Evolutionary conservation across 2,329 filamentous ascomycete genomes (phyloP), one percentile per base, ranked within the genome.

Genomic region (Monosporascus sp.): DNA sequence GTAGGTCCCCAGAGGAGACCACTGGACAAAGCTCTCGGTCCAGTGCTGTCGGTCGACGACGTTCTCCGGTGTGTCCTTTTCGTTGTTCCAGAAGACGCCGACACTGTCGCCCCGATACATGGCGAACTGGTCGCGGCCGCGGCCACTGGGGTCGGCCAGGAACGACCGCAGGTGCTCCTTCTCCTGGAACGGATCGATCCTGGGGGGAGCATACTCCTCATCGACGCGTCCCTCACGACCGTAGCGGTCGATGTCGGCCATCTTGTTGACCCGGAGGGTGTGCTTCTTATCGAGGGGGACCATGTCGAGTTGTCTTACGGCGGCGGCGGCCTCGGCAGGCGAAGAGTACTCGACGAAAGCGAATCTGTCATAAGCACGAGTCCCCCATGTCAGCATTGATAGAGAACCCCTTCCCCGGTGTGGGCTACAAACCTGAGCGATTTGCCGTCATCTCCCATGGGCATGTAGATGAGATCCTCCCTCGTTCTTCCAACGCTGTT

Each of bases 21-120:
- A 99, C 75, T 96, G 91, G 49, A 99, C 87, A 69, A 99, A 99
- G 38, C 90, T 90, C 74, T 99, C 94, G 56, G 94, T 99, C 94
- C 94, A 99, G 79, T 95, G 89, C 66, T 88, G 86, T 62, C 94
- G 87, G 68, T 97, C 93, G 54, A 99, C 90, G 38, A 97, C 83
- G 59, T 83, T 85, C 72, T 99, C 94, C 5, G 93, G 91, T 22
- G 80, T 74, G 56, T 97, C 92, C 74, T 88, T 93, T 75, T 96
- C 94, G 79, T 95, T 96, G 78, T 97, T 97, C 93, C 93, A 99
- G 80, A 89, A 96, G 6, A 99, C 88, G 55, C 91, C 92, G 38
- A 99, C 94, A 58, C 87, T 88, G 51, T 99, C 94, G 62, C 87
- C 89, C 51, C 90, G 87, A 79, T 89, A 97, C 84, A 97, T 91